Evolutionary conservation across 2,329 filamentous ascomycete species (phyloP).

Genomic region (Ophiocordyceps camponoti-saundersi): DNA sequence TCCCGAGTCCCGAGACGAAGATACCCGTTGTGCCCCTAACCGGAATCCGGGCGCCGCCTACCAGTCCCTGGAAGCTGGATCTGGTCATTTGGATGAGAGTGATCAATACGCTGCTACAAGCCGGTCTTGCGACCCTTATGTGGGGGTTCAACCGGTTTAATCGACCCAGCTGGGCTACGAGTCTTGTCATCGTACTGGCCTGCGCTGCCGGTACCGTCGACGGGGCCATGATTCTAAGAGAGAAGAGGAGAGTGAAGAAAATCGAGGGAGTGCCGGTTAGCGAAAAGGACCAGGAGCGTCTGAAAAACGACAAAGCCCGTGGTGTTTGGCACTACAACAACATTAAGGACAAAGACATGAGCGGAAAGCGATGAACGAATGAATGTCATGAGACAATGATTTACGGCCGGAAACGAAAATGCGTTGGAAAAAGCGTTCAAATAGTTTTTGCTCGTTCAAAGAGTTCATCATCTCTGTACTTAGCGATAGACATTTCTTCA

Average conservation of each 20-base stretch:
- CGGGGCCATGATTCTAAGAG: slow-evolving; percentile 52
- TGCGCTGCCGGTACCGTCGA: slow-evolving; percentile 52
- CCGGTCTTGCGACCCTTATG: slow-evolving; percentile 61
- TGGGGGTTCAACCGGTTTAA: slow-evolving; percentile 60
- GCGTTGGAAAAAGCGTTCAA: neutral
- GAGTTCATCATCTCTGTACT: neutral
- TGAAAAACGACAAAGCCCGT: slow-evolving; percentile 33
- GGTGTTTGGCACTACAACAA: slow-evolving; percentile 39
- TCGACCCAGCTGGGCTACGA: slow-evolving; percentile 66
- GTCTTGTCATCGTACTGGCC: slow-evolving; percentile 59
- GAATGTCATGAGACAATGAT: slow-evolving; percentile 3
- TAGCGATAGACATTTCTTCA: too few relatives aligned
- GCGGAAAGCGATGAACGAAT: neutral
- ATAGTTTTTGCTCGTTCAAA: too few relatives aligned
- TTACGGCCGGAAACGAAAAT: neutral
- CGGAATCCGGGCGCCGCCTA: slow-evolving; percentile 49
- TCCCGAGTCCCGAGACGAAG: slow-evolving; percentile 48
- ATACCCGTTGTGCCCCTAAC: slow-evolving; percentile 55
- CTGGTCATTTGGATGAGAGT: slow-evolving; percentile 66
- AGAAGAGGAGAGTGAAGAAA: slow-evolving; percentile 54
- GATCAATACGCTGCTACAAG: slow-evolving; percentile 64
- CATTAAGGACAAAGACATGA: slow-evolving; percentile 15
- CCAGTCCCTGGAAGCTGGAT: slow-evolving; percentile 59
- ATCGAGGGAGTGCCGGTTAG: slow-evolving; percentile 54
- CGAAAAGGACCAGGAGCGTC: slow-evolving; percentile 31